Percentiles rank a stretch among this genome's conserved stretches.
Evolutionary conservation across 2,329 filamentous ascomycete species (phyloP).

Genomic region (Teratosphaeria epicoccoides): DNA sequence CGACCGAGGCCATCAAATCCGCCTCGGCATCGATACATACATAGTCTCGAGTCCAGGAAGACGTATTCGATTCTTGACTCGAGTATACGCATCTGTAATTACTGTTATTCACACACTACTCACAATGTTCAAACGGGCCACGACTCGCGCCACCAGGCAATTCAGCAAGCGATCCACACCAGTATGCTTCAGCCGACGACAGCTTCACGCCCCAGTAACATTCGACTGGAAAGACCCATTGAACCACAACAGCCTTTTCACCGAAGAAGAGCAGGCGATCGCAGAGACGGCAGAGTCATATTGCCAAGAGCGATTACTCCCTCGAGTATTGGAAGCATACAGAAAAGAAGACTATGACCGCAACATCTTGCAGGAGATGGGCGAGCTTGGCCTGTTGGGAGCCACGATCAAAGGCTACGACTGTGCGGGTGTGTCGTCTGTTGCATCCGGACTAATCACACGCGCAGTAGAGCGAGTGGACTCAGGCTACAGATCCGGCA

Average conservation of each 20-base stretch:
- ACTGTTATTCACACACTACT: background rate
- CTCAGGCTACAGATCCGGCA: constrained; percentile 81
- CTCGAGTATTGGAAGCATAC: constrained; percentile 83
- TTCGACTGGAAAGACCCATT: constrained; percentile 95
- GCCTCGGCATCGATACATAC: too few relatives aligned
- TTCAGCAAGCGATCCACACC: constrained; percentile 22
- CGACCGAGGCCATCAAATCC: background rate
- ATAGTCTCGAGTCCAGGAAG: too few relatives aligned
- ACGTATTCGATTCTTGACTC: too few relatives aligned
- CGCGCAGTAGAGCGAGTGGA: constrained; percentile 84
- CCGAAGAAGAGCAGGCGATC: constrained; percentile 84
- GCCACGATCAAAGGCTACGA: constrained; percentile 79
- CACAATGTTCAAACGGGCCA: constrained; percentile 36
- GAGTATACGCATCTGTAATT: too few relatives aligned
- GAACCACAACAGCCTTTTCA: constrained; percentile 61
- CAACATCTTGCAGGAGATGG: constrained; percentile 83
- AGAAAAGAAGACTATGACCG: constrained; percentile 78
- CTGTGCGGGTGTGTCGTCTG: constrained; percentile 77
- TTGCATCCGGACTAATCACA: constrained; percentile 82
- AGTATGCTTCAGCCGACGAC: constrained; percentile 26
- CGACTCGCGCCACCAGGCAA: constrained; percentile 30
- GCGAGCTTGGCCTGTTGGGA: constrained; percentile 77
- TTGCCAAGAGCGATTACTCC: constrained; percentile 79
- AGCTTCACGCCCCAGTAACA: constrained; percentile 32
- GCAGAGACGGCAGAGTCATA: constrained; percentile 85